Base-by-base conservation (phyloP, 2,329 filamentous ascomycete species). In the Fonsecaea pedrosoi region DNA sequence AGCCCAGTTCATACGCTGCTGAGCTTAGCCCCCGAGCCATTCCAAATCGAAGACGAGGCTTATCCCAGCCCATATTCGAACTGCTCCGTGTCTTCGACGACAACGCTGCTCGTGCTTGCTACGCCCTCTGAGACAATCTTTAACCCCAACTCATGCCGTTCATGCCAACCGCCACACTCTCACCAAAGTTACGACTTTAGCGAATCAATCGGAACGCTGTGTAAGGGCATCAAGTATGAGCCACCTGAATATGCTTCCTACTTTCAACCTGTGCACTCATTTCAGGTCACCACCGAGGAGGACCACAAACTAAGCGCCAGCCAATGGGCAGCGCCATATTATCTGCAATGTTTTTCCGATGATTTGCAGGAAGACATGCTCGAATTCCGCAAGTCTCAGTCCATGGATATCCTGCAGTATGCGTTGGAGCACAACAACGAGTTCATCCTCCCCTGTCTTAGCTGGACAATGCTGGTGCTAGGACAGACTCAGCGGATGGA, bases 361-460 rank as follows among this genome's bases (percentile, higher is more conserved):
- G 15, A 45, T 8, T 35, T 54, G 10, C 25, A 58, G 30, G 37
- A 38, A 21, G 58, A 13, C 10, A 45, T 25, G 3, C 50, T 63
- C 21, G 55, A 62, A 13, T 21, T 30, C n/a, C 50, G 45, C n/a
- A 69, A 67, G 60, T 12, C 25, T 25, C 48, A 35, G 12, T 62
- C 65, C 2, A 69, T 71, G 55, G 8, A 66, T 13, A 37, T 37
- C 6, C 45, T 71, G 34, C 34, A 56, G 37, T 60, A 61, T 15
- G 58, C 60, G 12, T 57, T 71, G n/a, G 45, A 48, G 10, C 48
- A 60, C 32, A 63, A 66, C 38, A 67, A 67, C 50, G 61, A 63
- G 30, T 67, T 61, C 34, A 54, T 71, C 21, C 65, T 68, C n/a
- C 67, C 69, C 8, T 50, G 54, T 12, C 65, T 71, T 0, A 64